These are phyloP conservation scores for Xylaria sp. DNA, from an alignment of 2,329 filamentous ascomycete genomes.

Conservation along the genomic window DNA sequence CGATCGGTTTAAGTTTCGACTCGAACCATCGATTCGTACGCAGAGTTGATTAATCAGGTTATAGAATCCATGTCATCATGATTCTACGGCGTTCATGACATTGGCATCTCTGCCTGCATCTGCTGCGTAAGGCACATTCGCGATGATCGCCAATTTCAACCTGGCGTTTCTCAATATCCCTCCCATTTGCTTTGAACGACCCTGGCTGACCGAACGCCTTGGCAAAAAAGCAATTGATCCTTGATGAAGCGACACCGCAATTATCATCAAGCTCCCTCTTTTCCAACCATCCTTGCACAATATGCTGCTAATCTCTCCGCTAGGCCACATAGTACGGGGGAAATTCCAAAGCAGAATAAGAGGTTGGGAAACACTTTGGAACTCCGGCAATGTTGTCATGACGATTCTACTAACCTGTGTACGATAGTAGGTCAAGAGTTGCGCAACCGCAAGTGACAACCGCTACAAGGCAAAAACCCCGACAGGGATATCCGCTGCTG, in stretches of 20 bases:
- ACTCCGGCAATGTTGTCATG: not conserved
- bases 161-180: not conserved
- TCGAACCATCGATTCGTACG: not conserved
- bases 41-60: not conserved
- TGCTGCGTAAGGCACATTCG: too few species aligned
- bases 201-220: too few species aligned
- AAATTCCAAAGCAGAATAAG: not conserved
- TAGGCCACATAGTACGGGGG: not conserved
- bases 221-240: too few species aligned
- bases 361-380: not conserved
- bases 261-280: not conserved
- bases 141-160: not conserved
- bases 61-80: not conserved
- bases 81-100: not conserved
- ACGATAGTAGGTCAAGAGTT: too few species aligned
- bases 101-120: too few species aligned
- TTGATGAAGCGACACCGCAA: not conserved
- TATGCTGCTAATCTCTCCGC: too few species aligned
- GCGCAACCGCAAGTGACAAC: too few species aligned
- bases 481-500: not conserved
- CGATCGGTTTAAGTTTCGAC: slow-evolving; percentile 14
- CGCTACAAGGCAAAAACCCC: not conserved
- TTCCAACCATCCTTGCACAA: not conserved
- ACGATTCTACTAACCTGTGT: not conserved
- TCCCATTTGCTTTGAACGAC: not conserved